phyloP scores from a whole-genome alignment of 306 rosid genomes.

The Pueraria montana region DNA sequence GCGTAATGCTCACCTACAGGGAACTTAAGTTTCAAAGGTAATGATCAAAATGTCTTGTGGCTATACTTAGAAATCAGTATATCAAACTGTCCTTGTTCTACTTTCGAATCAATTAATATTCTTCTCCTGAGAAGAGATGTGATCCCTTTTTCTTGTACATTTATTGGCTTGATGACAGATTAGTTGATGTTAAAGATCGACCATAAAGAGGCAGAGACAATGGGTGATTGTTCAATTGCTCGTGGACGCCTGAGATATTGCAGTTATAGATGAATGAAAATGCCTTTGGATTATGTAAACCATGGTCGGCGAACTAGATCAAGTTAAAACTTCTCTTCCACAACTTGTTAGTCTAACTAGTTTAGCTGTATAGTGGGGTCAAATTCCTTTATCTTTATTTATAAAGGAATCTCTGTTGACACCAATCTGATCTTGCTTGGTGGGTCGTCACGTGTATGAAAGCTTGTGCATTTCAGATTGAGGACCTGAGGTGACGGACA shows the following conservation, averaged over 20 bases:
- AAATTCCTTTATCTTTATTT: constrained; percentile 33
- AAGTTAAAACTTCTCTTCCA: not conserved
- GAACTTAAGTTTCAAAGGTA: constrained; percentile 61
- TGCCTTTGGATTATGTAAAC: not conserved
- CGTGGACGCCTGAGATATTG: constrained; percentile 32
- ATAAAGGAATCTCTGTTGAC: constrained; percentile 47
- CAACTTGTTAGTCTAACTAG: constrained; percentile 32
- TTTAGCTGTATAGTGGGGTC: constrained; percentile 25
- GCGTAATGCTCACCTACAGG: constrained; percentile 70
- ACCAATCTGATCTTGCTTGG: constrained; percentile 21
- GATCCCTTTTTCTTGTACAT: constrained; percentile 27
- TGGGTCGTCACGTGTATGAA: constrained; percentile 17
- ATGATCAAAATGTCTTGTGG: constrained; percentile 25
- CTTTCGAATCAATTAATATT: not conserved
- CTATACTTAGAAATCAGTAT: constrained; percentile 18
- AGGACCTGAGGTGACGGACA: constrained; percentile 33
- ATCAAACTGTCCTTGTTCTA: not conserved
- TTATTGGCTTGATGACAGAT: constrained; percentile 54
- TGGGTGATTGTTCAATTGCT: not conserved
- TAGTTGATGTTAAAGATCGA: constrained; percentile 58
- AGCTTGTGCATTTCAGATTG: constrained; percentile 33
- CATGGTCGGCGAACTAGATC: constrained; percentile 4
- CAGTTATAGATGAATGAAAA: constrained; percentile 29
- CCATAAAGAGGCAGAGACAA: constrained; percentile 48
- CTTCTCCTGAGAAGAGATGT: not conserved